Percentiles rank a stretch among this genome's conserved stretches.
Conservation (phyloP, 176 grass and related monocot species). For the Poa annua region DNA sequence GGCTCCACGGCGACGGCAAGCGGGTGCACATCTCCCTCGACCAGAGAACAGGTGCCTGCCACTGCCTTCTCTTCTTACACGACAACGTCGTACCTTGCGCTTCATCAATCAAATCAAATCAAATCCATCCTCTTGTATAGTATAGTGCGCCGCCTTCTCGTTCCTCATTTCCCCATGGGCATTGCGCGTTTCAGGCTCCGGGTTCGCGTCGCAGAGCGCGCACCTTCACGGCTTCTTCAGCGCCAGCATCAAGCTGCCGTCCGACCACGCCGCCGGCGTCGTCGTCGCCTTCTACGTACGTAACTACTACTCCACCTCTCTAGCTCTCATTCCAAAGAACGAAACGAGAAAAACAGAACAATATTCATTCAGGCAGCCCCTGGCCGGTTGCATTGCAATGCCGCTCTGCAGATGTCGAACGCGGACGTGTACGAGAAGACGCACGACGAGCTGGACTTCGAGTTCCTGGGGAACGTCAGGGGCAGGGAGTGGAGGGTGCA, state of each 20-base stretch:
- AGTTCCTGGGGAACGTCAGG: constrained; percentile 87
- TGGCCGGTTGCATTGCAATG: too few species aligned
- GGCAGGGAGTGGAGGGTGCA: constrained; percentile 78
- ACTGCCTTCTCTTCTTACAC: too few species aligned
- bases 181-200: constrained; percentile 53
- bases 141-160: background rate
- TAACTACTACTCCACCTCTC: background rate
- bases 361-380: too few species aligned
- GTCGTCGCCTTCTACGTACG: constrained; percentile 94
- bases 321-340: too few species aligned
- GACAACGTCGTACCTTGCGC: too few species aligned
- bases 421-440: constrained; percentile 84
- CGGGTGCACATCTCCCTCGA: constrained; percentile 82
- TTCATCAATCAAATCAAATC: background rate
- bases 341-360: too few species aligned
- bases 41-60: constrained; percentile 62
- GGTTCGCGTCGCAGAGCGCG: constrained; percentile 69
- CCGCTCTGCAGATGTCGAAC: constrained; percentile 64
- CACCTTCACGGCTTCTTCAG: constrained; percentile 84
- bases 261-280: constrained; percentile 78
- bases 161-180: background rate
- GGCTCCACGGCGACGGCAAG: constrained; percentile 71
- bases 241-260: constrained; percentile 78
- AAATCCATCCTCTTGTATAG: background rate
- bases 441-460: constrained; percentile 95